These are phyloP conservation scores for Pyrenochaeta sp. DNA, from an alignment of 2,329 filamentous ascomycete species.

Conservation along the genomic window DNA sequence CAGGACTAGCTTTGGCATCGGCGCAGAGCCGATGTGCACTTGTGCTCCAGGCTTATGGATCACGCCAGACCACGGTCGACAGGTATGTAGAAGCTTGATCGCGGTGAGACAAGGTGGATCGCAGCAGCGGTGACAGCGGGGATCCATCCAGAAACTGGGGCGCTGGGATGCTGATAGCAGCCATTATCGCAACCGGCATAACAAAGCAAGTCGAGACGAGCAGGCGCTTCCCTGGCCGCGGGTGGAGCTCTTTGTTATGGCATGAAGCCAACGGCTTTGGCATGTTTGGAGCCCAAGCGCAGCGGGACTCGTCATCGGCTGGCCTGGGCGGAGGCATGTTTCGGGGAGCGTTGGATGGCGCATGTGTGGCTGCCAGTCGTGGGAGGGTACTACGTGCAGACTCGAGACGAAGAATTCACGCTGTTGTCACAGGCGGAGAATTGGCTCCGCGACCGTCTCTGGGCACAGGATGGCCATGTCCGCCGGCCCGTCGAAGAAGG, in stretches of 20 bases:
- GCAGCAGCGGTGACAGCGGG: slow-evolving; percentile 11
- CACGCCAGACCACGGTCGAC: slow-evolving; percentile 2
- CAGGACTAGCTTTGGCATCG: slow-evolving; percentile 8
- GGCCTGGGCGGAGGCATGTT: too few relatives aligned
- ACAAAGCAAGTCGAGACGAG: background rate
- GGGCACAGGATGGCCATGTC: too few relatives aligned
- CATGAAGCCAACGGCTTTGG: background rate
- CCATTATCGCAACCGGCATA: background rate
- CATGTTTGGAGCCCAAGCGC: slow-evolving; percentile 3
- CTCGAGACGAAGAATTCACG: too few relatives aligned
- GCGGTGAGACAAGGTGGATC: slow-evolving; percentile 7
- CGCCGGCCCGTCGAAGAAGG: too few relatives aligned
- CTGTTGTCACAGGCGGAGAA: too few relatives aligned
- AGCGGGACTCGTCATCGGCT: background rate
- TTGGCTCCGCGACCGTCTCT: too few relatives aligned
- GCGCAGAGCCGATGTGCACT: background rate
- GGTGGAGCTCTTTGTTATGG: background rate
- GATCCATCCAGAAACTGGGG: slow-evolving; percentile 10
- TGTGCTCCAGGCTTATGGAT: slow-evolving; percentile 5
- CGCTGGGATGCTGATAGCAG: slow-evolving; percentile 3
- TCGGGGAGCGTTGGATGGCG: too few relatives aligned
- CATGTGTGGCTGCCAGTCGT: background rate
- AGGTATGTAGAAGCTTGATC: slow-evolving; percentile 4
- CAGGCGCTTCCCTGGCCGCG: background rate
- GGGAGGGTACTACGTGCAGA: too few relatives aligned